A percentile compares a stretch with the other conserved stretches of the same genome.
Conservation (phyloP, 2,329 filamentous ascomycete genomes). For the Juglanconis juglandina region DNA sequence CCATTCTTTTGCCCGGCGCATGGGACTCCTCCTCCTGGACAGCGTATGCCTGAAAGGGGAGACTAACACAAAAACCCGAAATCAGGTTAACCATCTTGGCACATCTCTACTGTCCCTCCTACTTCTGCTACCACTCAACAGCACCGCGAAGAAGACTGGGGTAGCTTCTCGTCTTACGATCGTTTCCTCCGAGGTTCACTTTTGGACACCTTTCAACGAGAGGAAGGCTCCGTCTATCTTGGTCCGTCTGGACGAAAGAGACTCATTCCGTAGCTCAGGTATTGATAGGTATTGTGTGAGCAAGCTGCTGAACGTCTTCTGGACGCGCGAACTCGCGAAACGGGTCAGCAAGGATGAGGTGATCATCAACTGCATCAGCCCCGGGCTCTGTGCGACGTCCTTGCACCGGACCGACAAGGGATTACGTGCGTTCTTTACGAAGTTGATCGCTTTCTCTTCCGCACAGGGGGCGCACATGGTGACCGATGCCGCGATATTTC, state of each 20-base stretch:
- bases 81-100: neutral
- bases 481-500: neutral
- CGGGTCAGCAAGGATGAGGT: neutral
- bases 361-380: neutral
- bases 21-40: no score
- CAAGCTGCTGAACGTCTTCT: neutral
- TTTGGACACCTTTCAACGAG: neutral
- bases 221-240: neutral
- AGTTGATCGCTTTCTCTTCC: neutral
- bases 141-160: neutral
- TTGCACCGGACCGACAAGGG: neutral
- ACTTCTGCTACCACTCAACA: neutral
- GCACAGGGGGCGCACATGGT: neutral
- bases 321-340: neutral
- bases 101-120: neutral
- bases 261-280: neutral
- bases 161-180: neutral
- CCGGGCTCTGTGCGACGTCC: neutral
- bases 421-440: neutral
- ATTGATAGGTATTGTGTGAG: neutral
- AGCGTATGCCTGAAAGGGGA: no score
- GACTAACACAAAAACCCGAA: no score
- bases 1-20: neutral
- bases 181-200: neutral
- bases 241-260: neutral